Percentiles rank a stretch among this genome's conserved stretches.
phyloP scores from a whole-genome alignment of 148 eudicot genomes.

The Nepenthes mirabilis region DNA sequence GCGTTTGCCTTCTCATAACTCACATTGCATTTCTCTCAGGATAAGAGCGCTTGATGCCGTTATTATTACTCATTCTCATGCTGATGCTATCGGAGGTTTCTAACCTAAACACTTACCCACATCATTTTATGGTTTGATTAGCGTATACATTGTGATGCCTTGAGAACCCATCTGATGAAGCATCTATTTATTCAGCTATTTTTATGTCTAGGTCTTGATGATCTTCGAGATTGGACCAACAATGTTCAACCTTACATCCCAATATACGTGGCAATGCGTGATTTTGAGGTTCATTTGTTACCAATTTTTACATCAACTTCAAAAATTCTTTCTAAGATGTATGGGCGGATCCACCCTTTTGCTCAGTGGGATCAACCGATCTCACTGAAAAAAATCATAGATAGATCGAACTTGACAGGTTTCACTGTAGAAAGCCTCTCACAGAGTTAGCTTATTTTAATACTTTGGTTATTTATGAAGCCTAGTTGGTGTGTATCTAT shows the following conservation, averaged over 20 bases:
- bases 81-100: slow-evolving; percentile 99
- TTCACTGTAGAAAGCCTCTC: too few relatives aligned
- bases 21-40: slow-evolving; percentile 61
- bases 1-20: slow-evolving; percentile 21
- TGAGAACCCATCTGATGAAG: slow-evolving; percentile 7
- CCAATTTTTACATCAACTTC: not conserved
- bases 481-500: too few relatives aligned
- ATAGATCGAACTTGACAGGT: too few relatives aligned
- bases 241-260: slow-evolving; percentile 83
- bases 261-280: slow-evolving; percentile 80
- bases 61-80: slow-evolving; percentile 97
- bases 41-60: slow-evolving; percentile 92
- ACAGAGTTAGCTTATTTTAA: too few relatives aligned
- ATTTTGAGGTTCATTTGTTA: slow-evolving; percentile 66
- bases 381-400: too few relatives aligned
- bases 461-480: too few relatives aligned
- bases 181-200: not conserved
- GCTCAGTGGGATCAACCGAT: too few relatives aligned
- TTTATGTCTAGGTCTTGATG: slow-evolving; percentile 67
- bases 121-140: slow-evolving; percentile 13
- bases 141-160: slow-evolving; percentile 1
- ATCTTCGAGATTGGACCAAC: slow-evolving; percentile 99
- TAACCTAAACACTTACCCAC: slow-evolving; percentile 20
- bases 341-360: too few relatives aligned
- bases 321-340: not conserved